phyloP scores from a whole-genome alignment of 1,284 basidiomycete species.

The Sanghuangporus sanghuang region DNA sequence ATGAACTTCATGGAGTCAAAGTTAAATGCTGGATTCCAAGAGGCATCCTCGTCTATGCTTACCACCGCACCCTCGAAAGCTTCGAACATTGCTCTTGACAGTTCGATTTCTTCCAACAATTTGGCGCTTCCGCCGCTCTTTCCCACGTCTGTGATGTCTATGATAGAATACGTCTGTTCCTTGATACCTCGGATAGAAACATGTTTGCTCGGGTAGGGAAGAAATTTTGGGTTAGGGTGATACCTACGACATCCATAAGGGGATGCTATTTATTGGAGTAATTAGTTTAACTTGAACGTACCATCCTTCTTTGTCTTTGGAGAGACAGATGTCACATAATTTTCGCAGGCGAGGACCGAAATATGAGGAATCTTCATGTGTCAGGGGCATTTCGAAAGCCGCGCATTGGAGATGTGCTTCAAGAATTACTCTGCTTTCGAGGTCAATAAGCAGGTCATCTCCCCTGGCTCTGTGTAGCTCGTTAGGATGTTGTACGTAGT shows the following conservation, averaged over 20 bases:
- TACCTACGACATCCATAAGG: slow-evolving; percentile 47
- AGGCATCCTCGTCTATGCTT: slow-evolving; percentile 22
- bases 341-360: slow-evolving; percentile 62
- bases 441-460: slow-evolving; percentile 66
- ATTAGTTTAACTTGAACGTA: slow-evolving; percentile 27
- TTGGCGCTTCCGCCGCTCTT: slow-evolving; percentile 35
- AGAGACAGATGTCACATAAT: slow-evolving; percentile 51
- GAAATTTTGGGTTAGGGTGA: slow-evolving; percentile 71
- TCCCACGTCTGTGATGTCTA: slow-evolving; percentile 54
- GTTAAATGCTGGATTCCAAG: neutral
- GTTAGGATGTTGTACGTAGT: slow-evolving; percentile 71
- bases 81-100: slow-evolving; percentile 82
- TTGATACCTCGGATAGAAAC: slow-evolving; percentile 75
- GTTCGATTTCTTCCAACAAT: slow-evolving; percentile 83
- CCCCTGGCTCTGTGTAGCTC: slow-evolving; percentile 62
- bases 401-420: slow-evolving; percentile 90
- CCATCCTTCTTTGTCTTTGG: slow-evolving; percentile 69
- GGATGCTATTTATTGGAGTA: neutral
- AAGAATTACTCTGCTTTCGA: slow-evolving; percentile 71
- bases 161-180: slow-evolving; percentile 75
- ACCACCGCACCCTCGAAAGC: slow-evolving; percentile 77
- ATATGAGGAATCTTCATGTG: slow-evolving; percentile 60
- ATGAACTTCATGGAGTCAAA: slow-evolving; percentile 51
- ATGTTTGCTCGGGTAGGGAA: slow-evolving; percentile 72
- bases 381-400: slow-evolving; percentile 81